Evolutionary conservation across 106 monocot species (phyloP).

Genomic region (Dendrobium chrysotoxum): DNA sequence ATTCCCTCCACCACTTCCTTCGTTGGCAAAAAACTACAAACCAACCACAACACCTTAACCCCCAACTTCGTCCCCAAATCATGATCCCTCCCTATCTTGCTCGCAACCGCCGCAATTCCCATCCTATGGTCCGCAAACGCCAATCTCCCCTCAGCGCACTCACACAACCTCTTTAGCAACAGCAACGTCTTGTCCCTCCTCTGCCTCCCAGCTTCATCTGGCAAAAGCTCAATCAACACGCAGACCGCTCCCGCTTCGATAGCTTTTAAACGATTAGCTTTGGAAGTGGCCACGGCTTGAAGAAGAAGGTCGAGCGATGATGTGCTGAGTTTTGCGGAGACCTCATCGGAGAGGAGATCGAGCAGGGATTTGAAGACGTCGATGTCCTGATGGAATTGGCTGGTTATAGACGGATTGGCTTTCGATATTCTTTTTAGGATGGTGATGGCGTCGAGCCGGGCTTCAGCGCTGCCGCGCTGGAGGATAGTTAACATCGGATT

Average conservation of each 20-base stretch:
- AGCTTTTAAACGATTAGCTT: conserved; percentile 34
- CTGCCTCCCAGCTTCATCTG: conserved; percentile 34
- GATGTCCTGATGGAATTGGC: conserved; percentile 13
- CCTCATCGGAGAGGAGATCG: conserved; percentile 67
- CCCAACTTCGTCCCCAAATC: conserved; percentile 55
- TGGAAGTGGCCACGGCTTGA: conserved; percentile 24
- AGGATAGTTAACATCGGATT: conserved; percentile 44
- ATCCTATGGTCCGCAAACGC: conserved; percentile 60
- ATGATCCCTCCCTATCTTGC: conserved; percentile 55
- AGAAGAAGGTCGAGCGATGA: conserved; percentile 49
- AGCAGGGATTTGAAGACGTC: conserved; percentile 56
- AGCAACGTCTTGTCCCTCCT: conserved; percentile 50
- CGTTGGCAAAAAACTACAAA: conserved; percentile 35
- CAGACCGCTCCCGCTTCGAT: conserved; percentile 60
- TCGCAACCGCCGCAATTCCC: conserved; percentile 52
- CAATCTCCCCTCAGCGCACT: conserved; percentile 67
- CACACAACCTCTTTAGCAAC: conserved; percentile 52
- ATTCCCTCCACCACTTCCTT: conserved; percentile 64
- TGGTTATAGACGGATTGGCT: not conserved
- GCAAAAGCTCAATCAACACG: conserved; percentile 61
- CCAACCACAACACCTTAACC: conserved; percentile 67
- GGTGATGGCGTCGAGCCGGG: conserved; percentile 45
- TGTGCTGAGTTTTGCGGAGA: conserved; percentile 42
- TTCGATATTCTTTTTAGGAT: conserved; percentile 37
- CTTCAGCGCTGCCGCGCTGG: conserved; percentile 58